These are phyloP conservation scores for Helotiales sp. DNA, from an alignment of 2,329 filamentous ascomycete species.

Conservation along the genomic window DNA sequence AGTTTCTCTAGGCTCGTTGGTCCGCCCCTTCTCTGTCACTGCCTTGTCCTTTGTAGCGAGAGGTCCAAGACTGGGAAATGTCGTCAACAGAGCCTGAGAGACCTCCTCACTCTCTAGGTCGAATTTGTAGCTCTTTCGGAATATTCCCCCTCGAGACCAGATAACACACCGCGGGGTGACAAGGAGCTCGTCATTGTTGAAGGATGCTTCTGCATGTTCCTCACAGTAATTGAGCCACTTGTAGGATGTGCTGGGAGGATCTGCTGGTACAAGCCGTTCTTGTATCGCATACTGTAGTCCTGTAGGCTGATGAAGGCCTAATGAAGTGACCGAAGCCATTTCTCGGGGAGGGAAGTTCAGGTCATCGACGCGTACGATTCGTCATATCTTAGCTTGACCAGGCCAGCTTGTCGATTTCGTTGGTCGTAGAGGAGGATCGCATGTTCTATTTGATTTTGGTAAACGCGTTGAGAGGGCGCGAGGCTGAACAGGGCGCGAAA, in stretches of 20 bases:
- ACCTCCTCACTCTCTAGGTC: slow-evolving; percentile 84
- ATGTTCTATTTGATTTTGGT: background rate
- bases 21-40: slow-evolving; percentile 30
- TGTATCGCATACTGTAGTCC: slow-evolving; percentile 80
- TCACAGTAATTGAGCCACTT: slow-evolving; percentile 68
- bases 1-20: slow-evolving; percentile 43
- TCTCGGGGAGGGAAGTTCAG: slow-evolving; percentile 13
- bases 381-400: slow-evolving; percentile 10
- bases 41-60: slow-evolving; percentile 25
- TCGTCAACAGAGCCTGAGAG: slow-evolving; percentile 81
- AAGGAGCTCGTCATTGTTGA: slow-evolving; percentile 37
- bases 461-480: background rate
- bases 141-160: slow-evolving; percentile 84
- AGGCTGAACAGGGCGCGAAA: slow-evolving; percentile 17
- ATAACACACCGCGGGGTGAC: slow-evolving; percentile 43
- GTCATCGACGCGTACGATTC: slow-evolving; percentile 20
- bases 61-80: slow-evolving; percentile 58
- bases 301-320: slow-evolving; percentile 87
- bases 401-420: background rate
- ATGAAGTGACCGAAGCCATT: slow-evolving; percentile 90
- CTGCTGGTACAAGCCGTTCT: slow-evolving; percentile 71
- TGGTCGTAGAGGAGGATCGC: background rate
- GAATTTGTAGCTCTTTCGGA: slow-evolving; percentile 85
- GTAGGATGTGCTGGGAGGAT: slow-evolving; percentile 68
- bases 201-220: slow-evolving; percentile 36